A percentile compares a stretch with the other conserved stretches of the same genome.
These are phyloP conservation scores for Athelia sp. DNA, from an alignment of 1,284 basidiomycete genomes.

Conservation along the genomic window DNA sequence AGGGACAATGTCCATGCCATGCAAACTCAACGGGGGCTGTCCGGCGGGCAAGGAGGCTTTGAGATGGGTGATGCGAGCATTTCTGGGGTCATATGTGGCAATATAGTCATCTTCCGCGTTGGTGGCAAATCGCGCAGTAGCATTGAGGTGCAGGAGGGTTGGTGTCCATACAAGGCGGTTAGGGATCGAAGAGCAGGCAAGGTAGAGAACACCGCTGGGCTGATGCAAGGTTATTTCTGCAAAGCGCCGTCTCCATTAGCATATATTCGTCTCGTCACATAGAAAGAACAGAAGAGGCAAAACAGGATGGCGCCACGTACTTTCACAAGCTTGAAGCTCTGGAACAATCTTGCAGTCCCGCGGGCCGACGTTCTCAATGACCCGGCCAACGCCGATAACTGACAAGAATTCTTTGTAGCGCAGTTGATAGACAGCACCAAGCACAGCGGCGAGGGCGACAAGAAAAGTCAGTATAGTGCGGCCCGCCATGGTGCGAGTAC, in stretches of 20 bases:
- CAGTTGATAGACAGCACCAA: conserved; percentile 35
- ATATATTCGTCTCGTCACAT: too few species aligned
- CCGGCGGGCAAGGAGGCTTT: conserved; percentile 34
- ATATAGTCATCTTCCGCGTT: conserved; percentile 45
- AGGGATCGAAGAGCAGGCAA: conserved; percentile 59
- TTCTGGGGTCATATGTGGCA: conserved; percentile 52
- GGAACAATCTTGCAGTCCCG: conserved; percentile 41
- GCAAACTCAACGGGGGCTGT: conserved; percentile 38
- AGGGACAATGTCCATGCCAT: conserved; percentile 70
- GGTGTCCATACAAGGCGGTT: conserved; percentile 57
- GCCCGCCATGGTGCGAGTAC: too few species aligned
- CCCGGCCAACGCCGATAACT: conserved; percentile 37
- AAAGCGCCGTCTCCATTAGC: background rate
- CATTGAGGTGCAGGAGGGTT: conserved; percentile 36
- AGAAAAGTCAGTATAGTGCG: conserved; percentile 19
- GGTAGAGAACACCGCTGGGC: conserved; percentile 56
- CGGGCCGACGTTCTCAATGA: conserved; percentile 39
- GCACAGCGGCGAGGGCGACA: conserved; percentile 23
- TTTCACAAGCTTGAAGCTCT: conserved; percentile 63
- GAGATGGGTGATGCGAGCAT: conserved; percentile 42
- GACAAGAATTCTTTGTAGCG: conserved; percentile 35
- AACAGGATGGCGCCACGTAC: conserved; percentile 31
- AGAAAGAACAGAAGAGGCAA: too few species aligned
- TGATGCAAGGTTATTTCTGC: conserved; percentile 53
- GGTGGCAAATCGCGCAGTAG: conserved; percentile 29